Conservation (phyloP, 768 basidiomycete genomes). For the Amanita exitialis region DNA sequence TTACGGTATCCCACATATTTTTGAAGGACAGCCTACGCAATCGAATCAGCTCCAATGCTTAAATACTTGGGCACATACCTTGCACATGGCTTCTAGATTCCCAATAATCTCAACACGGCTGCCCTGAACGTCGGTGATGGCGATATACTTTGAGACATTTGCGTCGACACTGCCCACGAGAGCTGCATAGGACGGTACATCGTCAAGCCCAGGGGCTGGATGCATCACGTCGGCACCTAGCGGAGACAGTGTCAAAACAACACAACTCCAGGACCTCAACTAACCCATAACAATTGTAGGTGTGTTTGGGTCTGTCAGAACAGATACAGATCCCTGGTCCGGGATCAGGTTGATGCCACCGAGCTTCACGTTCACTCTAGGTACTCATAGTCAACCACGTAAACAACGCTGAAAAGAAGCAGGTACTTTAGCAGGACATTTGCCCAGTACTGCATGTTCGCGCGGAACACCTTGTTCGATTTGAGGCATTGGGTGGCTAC, state of each 20-base stretch:
- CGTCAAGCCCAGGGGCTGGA: conserved; percentile 63
- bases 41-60: neutral
- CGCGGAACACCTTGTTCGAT: conserved; percentile 46
- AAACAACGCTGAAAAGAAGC: neutral
- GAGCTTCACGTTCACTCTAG: conserved; percentile 73
- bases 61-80: conserved; percentile 23
- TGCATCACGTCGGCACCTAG: conserved; percentile 74
- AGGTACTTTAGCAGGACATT: conserved; percentile 75
- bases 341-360: conserved; percentile 77
- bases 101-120: conserved; percentile 63
- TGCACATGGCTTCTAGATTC: conserved; percentile 53
- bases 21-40: conserved; percentile 34
- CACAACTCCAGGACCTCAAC: conserved; percentile 6
- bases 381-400: neutral
- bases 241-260: neutral
- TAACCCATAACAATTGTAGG: conserved; percentile 74
- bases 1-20: conserved; percentile 47
- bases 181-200: conserved; percentile 67
- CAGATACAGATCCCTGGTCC: conserved; percentile 43
- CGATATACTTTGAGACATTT: conserved; percentile 55
- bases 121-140: conserved; percentile 43
- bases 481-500: conserved; percentile 79
- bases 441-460: conserved; percentile 70
- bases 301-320: conserved; percentile 52
- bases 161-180: conserved; percentile 70